Evolutionary conservation across 2,329 filamentous ascomycete genomes (phyloP).

Genomic region (Beauveria pseudobassiana): DNA sequence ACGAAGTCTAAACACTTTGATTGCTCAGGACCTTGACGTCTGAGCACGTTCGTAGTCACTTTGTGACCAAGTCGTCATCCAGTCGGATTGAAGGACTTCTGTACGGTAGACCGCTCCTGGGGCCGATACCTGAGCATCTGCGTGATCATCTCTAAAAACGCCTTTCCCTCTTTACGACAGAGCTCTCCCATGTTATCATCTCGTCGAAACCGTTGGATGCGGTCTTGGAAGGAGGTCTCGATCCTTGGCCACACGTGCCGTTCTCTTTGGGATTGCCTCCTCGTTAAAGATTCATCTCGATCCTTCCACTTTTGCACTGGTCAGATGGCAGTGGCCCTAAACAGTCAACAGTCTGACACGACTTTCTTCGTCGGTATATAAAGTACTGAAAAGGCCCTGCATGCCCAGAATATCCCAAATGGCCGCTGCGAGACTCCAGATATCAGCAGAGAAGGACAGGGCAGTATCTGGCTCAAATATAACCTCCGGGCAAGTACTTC

Average conservation of each 20-base stretch:
- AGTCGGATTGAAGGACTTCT: conserved; percentile 10
- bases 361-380: background rate
- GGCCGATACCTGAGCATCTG: too few species aligned
- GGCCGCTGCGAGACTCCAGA: conserved; percentile 1
- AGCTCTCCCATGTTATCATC: too few species aligned
- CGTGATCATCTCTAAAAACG: too few species aligned
- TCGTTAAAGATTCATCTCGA: background rate
- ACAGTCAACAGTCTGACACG: background rate
- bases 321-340: conserved; percentile 9
- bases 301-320: conserved; percentile 5
- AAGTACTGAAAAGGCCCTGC: background rate
- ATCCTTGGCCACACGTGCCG: too few species aligned
- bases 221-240: too few species aligned
- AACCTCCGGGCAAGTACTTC: background rate
- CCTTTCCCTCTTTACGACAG: too few species aligned
- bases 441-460: background rate
- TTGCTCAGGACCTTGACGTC: too few species aligned
- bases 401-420: background rate
- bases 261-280: too few species aligned
- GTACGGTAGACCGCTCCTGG: too few species aligned
- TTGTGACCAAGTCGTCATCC: conserved; percentile 19
- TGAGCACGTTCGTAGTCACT: background rate
- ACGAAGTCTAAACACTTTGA: too few species aligned
- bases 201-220: too few species aligned
- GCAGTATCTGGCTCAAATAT: background rate